These are phyloP conservation scores for Dictyostelium purpureum DNA, from an alignment of 78 protist species.

Conservation along the genomic window DNA sequence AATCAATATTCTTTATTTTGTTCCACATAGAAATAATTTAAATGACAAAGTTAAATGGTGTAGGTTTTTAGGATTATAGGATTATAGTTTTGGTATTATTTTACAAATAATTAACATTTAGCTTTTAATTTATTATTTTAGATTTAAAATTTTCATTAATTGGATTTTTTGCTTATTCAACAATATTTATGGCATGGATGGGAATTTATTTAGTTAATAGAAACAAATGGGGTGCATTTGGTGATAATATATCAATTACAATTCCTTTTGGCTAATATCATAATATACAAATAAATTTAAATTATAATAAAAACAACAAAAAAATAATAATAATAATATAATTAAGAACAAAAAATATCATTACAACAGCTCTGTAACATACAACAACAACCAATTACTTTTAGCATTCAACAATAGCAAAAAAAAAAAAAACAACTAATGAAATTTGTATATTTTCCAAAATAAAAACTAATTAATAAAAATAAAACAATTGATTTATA, in stretches of 20 bases:
- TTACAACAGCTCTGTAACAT: no score
- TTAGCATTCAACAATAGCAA: background rate
- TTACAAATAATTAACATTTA: background rate
- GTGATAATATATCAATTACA: conserved; percentile 35
- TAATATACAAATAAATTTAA: background rate
- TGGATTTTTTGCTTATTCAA: conserved; percentile 68
- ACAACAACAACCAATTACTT: no score
- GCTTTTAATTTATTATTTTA: background rate
- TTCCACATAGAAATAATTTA: conserved; percentile 53
- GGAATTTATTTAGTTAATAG: conserved; percentile 61
- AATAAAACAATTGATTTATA: background rate
- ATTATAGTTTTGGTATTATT: no score
- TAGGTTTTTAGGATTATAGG: background rate
- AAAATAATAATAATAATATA: background rate
- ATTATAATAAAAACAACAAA: background rate
- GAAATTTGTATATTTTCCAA: no score
- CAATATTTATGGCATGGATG: conserved; percentile 74
- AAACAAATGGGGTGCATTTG: conserved; percentile 62
- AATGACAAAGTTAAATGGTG: conserved; percentile 36
- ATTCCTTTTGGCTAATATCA: conserved; percentile 57
- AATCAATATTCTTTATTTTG: conserved; percentile 46
- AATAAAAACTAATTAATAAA: background rate
- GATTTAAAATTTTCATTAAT: conserved; percentile 65
- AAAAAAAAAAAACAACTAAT: background rate
- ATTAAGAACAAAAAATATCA: background rate